These are phyloP conservation scores for Mitragyna speciosa DNA, from an alignment of 257 asterid species.

Conservation along the genomic window DNA sequence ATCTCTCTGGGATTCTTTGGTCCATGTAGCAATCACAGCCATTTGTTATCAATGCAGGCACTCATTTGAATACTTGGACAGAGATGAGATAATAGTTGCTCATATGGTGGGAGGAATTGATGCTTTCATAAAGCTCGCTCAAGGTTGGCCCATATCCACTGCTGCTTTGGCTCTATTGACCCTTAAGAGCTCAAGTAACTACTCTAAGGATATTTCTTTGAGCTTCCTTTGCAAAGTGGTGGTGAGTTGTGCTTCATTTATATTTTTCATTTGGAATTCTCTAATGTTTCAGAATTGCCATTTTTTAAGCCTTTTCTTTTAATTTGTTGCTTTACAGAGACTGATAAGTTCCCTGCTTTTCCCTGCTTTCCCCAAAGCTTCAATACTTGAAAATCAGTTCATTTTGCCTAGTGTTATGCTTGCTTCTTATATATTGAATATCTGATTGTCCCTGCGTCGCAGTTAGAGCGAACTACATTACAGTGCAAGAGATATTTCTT, in stretches of 20 bases:
- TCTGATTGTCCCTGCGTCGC: not conserved
- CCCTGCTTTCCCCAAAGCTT: too few species aligned
- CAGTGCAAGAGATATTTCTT: not conserved
- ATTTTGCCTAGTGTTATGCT: not conserved
- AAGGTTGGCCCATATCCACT: conserved; percentile 81
- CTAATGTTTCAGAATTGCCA: not conserved
- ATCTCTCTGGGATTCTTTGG: not conserved
- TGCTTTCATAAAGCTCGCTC: conserved; percentile 77
- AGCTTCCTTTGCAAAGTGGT: conserved; percentile 72
- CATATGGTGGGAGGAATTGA: conserved; percentile 78
- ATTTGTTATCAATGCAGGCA: conserved; percentile 50
- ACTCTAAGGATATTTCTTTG: conserved; percentile 58
- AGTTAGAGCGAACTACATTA: not conserved
- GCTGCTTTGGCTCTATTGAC: conserved; percentile 57
- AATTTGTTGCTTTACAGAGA: not conserved
- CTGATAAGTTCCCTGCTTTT: not conserved
- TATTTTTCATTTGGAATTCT: not conserved
- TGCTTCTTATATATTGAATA: not conserved
- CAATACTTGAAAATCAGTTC: not conserved
- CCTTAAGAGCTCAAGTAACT: conserved; percentile 64
- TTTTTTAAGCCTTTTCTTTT: too few species aligned
- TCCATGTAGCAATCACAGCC: conserved; percentile 4
- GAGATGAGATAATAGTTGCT: conserved; percentile 71
- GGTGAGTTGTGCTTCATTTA: conserved; percentile 45
- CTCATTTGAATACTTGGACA: conserved; percentile 74